Evolutionary conservation across 2,329 filamentous ascomycete species (phyloP).

Genomic region (Aureobasidium sp.): DNA sequence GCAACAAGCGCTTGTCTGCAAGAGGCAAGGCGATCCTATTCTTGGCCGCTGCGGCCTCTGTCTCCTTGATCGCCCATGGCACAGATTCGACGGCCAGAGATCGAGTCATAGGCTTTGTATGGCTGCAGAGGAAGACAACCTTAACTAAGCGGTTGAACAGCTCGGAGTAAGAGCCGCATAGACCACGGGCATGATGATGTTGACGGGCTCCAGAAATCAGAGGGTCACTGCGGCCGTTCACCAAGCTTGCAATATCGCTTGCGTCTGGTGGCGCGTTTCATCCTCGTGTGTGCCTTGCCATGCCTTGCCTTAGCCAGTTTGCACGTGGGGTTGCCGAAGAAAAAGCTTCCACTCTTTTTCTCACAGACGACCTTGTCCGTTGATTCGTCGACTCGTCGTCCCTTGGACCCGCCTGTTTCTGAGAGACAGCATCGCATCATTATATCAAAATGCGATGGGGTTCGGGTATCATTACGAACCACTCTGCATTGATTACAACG

Average conservation of each 20-base stretch:
- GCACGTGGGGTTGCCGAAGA: slow-evolving; percentile 15
- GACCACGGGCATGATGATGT: neutral
- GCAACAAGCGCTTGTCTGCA: slow-evolving; percentile 3
- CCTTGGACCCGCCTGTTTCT: slow-evolving; percentile 9
- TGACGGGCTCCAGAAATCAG: neutral
- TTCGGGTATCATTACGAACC: slow-evolving; percentile 15
- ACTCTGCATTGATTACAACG: slow-evolving; percentile 16
- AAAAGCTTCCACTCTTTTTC: slow-evolving; percentile 14
- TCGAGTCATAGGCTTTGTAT: neutral
- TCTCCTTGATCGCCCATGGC: neutral
- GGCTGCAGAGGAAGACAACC: slow-evolving; percentile 3
- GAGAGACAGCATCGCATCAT: slow-evolving; percentile 10
- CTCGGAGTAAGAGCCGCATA: slow-evolving; percentile 10
- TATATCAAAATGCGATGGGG: slow-evolving; percentile 3
- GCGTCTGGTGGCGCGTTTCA: slow-evolving; percentile 15
- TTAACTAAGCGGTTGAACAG: slow-evolving; percentile 1
- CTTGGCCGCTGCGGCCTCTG: neutral
- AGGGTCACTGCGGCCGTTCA: slow-evolving; percentile 3
- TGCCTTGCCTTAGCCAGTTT: slow-evolving; percentile 14
- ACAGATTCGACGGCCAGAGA: neutral
- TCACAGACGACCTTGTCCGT: neutral
- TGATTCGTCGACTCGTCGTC: slow-evolving; percentile 11
- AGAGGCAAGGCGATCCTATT: neutral
- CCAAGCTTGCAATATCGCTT: slow-evolving; percentile 13
- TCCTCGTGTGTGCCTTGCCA: slow-evolving; percentile 12